These are phyloP conservation scores for Oemleria cerasiformis DNA, from an alignment of 306 rosid species.

Conservation along the genomic window DNA sequence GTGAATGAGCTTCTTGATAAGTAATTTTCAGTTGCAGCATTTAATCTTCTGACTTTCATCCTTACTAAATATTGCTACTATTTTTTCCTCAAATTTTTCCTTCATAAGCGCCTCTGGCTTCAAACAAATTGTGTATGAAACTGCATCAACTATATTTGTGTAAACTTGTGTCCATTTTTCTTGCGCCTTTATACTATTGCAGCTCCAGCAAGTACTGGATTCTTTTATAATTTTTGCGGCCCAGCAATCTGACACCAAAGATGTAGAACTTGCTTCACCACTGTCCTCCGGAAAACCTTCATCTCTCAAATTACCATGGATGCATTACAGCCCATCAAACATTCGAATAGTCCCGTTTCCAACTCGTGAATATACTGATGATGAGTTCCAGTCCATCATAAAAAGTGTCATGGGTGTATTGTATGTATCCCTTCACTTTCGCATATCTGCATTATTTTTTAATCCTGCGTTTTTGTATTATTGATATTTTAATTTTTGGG, in stretches of 20 bases:
- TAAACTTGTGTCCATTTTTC: constrained; percentile 10
- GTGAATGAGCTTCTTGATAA: constrained; percentile 3
- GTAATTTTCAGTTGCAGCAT: neutral
- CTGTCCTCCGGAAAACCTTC: constrained; percentile 33
- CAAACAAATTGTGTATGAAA: neutral
- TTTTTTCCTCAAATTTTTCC: neutral
- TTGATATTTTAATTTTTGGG: neutral
- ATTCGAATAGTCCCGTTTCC: constrained; percentile 91
- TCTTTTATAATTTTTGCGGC: constrained; percentile 76
- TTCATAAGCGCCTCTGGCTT: neutral
- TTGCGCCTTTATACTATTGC: constrained; percentile 42
- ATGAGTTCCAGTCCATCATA: constrained; percentile 88
- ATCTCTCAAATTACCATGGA: constrained; percentile 48
- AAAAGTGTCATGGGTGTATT: constrained; percentile 88
- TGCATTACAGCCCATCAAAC: constrained; percentile 58
- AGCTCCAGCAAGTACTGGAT: constrained; percentile 92
- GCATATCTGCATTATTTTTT: neutral
- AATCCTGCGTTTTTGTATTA: constrained; percentile 14
- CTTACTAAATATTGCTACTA: neutral
- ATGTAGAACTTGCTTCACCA: constrained; percentile 35
- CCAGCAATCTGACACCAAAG: constrained; percentile 55
- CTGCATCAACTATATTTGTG: neutral
- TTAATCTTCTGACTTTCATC: neutral
- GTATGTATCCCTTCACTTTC: constrained; percentile 45
- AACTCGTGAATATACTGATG: constrained; percentile 89